These are phyloP conservation scores for Smittium mucronatum DNA, from an alignment of 371 early-diverging fungal genomes.

Conservation along the genomic window DNA sequence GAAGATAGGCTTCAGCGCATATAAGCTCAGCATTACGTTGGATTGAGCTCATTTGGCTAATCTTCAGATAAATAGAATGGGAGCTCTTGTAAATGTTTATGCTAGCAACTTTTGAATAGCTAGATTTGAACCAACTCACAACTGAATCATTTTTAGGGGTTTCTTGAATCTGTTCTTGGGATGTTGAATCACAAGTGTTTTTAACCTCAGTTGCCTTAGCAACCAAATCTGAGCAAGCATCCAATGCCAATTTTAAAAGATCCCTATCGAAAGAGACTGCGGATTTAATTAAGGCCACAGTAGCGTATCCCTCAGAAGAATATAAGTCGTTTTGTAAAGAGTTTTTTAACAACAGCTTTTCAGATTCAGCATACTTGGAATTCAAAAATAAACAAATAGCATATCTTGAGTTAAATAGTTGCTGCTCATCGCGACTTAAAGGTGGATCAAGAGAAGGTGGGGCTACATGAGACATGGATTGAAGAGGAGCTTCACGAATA, in stretches of 20 bases:
- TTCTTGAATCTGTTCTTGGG: constrained; percentile 12
- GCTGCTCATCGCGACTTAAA: neutral
- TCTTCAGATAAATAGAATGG: constrained; percentile 24
- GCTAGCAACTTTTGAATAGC: constrained; percentile 20
- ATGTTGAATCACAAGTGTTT: constrained; percentile 20
- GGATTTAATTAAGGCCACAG: constrained; percentile 47
- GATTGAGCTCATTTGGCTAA: constrained; percentile 43
- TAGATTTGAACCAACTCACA: constrained; percentile 20
- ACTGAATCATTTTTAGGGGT: constrained; percentile 10
- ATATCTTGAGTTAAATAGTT: neutral
- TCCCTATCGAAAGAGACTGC: constrained; percentile 58
- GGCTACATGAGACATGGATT: neutral
- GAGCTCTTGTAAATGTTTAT: constrained; percentile 20
- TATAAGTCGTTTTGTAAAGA: constrained; percentile 31
- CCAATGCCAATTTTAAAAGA: constrained; percentile 45
- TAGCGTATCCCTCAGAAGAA: constrained; percentile 49
- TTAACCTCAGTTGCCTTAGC: constrained; percentile 38
- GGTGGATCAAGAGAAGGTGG: neutral
- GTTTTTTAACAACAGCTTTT: neutral
- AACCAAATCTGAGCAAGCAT: constrained; percentile 42
- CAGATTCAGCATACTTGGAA: constrained; percentile 1
- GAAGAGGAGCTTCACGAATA: neutral
- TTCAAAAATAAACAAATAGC: constrained; percentile 1
- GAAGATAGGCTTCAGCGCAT: constrained; percentile 51
- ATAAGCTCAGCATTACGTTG: constrained; percentile 67